Percentiles rank a stretch among this genome's conserved stretches.
These are phyloP conservation scores for Leccinum disarticulatum DNA, from an alignment of 768 basidiomycete species.

Conservation along the genomic window DNA sequence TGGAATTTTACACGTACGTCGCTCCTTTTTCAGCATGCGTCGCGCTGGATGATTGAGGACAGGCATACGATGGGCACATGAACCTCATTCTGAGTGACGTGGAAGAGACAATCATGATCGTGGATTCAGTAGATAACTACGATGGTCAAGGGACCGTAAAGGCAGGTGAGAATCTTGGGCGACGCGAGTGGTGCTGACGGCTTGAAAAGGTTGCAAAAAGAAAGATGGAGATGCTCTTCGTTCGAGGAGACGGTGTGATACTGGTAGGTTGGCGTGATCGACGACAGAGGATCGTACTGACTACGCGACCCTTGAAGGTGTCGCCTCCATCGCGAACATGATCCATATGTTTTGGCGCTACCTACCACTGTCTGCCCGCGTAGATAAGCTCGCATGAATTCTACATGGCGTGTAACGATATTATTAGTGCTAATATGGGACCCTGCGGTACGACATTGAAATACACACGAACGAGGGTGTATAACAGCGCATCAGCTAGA, in stretches of 20 bases:
- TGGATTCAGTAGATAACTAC: slow-evolving; percentile 75
- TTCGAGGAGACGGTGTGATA: slow-evolving; percentile 96
- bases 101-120: slow-evolving; percentile 95
- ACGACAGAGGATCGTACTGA: slow-evolving; percentile 10
- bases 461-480: slow-evolving; percentile 7
- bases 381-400: slow-evolving; percentile 24
- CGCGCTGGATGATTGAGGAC: slow-evolving; percentile 14
- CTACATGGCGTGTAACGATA: slow-evolving; percentile 13
- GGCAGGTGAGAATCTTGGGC: slow-evolving; percentile 37
- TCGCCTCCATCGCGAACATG: slow-evolving; percentile 78
- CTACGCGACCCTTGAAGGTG: slow-evolving; percentile 47
- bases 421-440: slow-evolving; percentile 2
- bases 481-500: neutral
- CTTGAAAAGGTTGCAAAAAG: slow-evolving; percentile 76
- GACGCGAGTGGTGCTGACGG: slow-evolving; percentile 1
- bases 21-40: slow-evolving; percentile 1
- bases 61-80: slow-evolving; percentile 99
- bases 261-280: slow-evolving; percentile 53
- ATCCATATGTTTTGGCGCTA: slow-evolving; percentile 11
- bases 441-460: neutral
- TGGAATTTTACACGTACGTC: slow-evolving; percentile 86
- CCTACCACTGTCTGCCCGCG: slow-evolving; percentile 23
- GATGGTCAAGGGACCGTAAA: slow-evolving; percentile 64
- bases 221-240: slow-evolving; percentile 97
- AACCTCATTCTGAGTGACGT: slow-evolving; percentile 97